Percentiles rank a stretch among this genome's conserved stretches.
Evolutionary conservation across 352 stramenopile species (phyloP).

Genomic region (Phytophthora fragariaefolia): DNA sequence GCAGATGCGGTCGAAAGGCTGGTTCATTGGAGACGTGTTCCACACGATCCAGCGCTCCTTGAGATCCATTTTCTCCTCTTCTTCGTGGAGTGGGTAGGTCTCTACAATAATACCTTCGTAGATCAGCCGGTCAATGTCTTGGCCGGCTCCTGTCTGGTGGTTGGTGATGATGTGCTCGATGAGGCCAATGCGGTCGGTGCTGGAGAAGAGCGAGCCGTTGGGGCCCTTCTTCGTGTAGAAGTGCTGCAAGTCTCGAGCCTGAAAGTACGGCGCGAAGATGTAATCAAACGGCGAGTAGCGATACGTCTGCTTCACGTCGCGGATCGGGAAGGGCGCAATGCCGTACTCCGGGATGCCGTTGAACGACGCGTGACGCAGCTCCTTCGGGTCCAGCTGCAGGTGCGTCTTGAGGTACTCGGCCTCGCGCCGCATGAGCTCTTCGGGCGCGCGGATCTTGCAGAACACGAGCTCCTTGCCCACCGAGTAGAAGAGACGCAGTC

Average conservation of each 20-base stretch:
- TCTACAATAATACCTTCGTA: conserved; percentile 82
- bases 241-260: conserved; percentile 65
- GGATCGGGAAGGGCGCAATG: conserved; percentile 84
- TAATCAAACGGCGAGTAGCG: conserved; percentile 84
- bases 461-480: conserved; percentile 72
- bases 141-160: conserved; percentile 62
- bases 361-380: conserved; percentile 68
- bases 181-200: conserved; percentile 77
- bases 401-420: conserved; percentile 80
- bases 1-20: conserved; percentile 83
- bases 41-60: conserved; percentile 76
- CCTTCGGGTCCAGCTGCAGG: conserved; percentile 69
- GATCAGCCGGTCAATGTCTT: conserved; percentile 76
- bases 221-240: conserved; percentile 72
- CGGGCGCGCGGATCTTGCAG: conserved; percentile 81
- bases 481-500: conserved; percentile 81
- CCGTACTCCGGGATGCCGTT: conserved; percentile 71
- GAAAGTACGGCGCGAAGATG: conserved; percentile 87
- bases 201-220: conserved; percentile 73
- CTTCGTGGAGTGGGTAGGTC: conserved; percentile 81
- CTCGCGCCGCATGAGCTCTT: conserved; percentile 75
- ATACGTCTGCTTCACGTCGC: conserved; percentile 80
- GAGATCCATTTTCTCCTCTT: conserved; percentile 65
- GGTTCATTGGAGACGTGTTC: conserved; percentile 73
- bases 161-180: conserved; percentile 90